Evolutionary conservation across 768 basidiomycete species (phyloP), one percentile per base, ranked within the genome.

Genomic region (Amanita fuliginea): DNA sequence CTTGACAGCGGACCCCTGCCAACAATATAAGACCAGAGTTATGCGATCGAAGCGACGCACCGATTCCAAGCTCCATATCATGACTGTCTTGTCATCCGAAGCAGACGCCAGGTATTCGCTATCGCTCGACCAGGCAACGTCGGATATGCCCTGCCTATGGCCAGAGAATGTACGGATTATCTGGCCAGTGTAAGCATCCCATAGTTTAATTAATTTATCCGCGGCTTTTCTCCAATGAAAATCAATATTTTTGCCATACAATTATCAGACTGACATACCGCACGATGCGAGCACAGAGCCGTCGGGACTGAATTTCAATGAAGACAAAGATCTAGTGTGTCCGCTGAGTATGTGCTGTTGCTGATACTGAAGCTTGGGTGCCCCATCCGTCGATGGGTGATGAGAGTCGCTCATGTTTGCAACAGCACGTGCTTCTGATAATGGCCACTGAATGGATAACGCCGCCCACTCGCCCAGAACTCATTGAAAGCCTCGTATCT

Each of bases 401-500:
- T 11, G 10, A 33, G 30, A 7, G 21, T 37, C 35, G 36, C 35
- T 32, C 40, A 51, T 49, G 3, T 4, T 26, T n/a, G n/a, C n/a
- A 26, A 2, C 26, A 51, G 54, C 62, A 64, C 60, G 61, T 60
- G 64, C 58, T 53, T 5, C 26, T 26, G 6, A 56, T 52, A 50
- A 81, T 82, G 80, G 64, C 67, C 41, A 66, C 80, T 22, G 71
- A 75, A 54, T 91, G 88, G 88, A 69, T 80, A 45, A 70, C 75
- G 22, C 93, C 93, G 34, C 66, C 80, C 14, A 86, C 84, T 44
- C 77, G 93, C 42, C 81, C 90, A 55, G 84, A 87, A 53, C 76
- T 88, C 59, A 95, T 97, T 51, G 89, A 95, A 60, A 83, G 86
- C 57, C 78, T 97, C 18, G 90, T 93, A 21, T 89, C 86, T 19